Base-by-base conservation (phyloP, 164 flowering plant species). In the Platanus orientalis region DNA sequence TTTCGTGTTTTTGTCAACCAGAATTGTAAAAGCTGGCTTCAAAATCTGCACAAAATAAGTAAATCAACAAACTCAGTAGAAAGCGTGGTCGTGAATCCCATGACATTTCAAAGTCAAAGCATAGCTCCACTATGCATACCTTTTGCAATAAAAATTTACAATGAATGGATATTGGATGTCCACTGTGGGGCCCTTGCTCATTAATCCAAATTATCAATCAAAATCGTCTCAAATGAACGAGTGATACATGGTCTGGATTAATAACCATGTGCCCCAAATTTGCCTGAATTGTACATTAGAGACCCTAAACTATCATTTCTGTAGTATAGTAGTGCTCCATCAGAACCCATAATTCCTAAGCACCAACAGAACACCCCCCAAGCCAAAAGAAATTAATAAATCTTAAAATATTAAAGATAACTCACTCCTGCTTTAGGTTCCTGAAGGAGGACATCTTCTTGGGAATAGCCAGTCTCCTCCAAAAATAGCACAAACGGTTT, bases 401-500 rank as follows among this genome's bases (percentile, higher is more conserved):
- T 23, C 9, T 29, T 20, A 14, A 34, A 7, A 1, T 49, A 11
- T 47, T 50, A 61, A 49, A 59, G 13, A 67, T 58, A 79, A n/a
- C 92, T 81, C 75, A 94, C 98, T 64, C 95, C 98, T 54, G 98
- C 97, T 81, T 91, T 91, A 21, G 98, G 97, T 77, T 94, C 96
- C 61, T 91, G 98, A 69, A 91, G 80, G 32, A 94, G 92, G 64
- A 94, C 96, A 73, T 84, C 71, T 63, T 84, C 92, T 69, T 71
- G 68, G 40, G 89, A 75, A 75, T 76, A 87, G 20, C 96, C 97
- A 32, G 93, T 91, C 75, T 94, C 98, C 76, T 88, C 81, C 54
- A 94, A 71, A 79, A 94, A 94, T 48, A 84, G 45, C 0, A 84
- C 83, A 42, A 94, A 94, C 11, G 98, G 87, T 59, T 94, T 94